phyloP scores from a whole-genome alignment of 805 yeast species.

The Komagataella mondaviorum region DNA sequence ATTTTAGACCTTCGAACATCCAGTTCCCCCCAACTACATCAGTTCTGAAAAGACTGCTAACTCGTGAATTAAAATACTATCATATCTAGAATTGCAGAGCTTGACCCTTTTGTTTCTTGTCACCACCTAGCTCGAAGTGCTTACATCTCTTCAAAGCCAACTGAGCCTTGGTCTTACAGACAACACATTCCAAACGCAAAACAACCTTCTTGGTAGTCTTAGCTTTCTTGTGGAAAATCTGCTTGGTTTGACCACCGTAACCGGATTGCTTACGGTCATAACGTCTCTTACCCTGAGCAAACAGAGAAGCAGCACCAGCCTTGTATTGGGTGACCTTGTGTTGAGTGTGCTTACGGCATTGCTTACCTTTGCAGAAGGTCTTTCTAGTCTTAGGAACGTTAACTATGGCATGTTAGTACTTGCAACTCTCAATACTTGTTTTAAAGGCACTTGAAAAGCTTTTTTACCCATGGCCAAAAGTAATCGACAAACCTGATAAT shows the following conservation, averaged over 20 bases:
- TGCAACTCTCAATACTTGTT: not conserved
- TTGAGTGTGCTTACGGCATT: conserved; percentile 98
- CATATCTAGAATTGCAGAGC: conserved; percentile 91
- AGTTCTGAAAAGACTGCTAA: not conserved
- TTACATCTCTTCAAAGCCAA: conserved; percentile 98
- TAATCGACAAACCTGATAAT: not conserved
- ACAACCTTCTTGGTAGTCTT: conserved; percentile 99
- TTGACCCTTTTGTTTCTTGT: conserved; percentile 99
- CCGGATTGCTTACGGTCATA: conserved; percentile 99
- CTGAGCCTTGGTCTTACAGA: conserved; percentile 98
- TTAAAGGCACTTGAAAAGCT: not conserved
- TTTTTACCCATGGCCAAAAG: not conserved
- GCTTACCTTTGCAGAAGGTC: conserved; percentile 99
- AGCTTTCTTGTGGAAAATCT: conserved; percentile 99
- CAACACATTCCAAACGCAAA: conserved; percentile 96
- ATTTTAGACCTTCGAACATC: too few relatives aligned
- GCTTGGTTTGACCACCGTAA: conserved; percentile 99
- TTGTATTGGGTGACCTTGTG: conserved; percentile 99
- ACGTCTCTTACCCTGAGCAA: conserved; percentile 99
- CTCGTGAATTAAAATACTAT: not conserved
- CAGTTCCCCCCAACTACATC: not conserved
- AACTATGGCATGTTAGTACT: conserved; percentile 31
- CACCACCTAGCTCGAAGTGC: conserved; percentile 99
- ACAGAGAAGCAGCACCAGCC: conserved; percentile 99
- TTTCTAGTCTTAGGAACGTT: conserved; percentile 99